Percentiles rank a stretch among this genome's conserved stretches.
These are phyloP conservation scores for Malus hybrid DNA, from an alignment of 331 rosid species.

Conservation along the genomic window DNA sequence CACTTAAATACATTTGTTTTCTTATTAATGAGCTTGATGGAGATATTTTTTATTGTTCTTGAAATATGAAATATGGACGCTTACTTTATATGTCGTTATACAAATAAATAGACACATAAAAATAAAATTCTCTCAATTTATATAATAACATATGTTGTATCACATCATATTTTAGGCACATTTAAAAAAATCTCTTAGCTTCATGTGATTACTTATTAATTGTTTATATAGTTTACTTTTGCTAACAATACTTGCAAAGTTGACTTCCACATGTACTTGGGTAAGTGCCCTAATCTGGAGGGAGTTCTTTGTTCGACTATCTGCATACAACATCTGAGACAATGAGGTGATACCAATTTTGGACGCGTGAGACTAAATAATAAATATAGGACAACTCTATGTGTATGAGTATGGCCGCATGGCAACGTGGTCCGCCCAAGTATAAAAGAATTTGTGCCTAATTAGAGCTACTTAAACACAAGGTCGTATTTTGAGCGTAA, in stretches of 20 bases:
- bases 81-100: no score
- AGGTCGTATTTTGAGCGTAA: no score
- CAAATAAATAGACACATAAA: no score
- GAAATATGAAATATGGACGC: rapidly evolving
- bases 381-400: background rate
- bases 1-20: background rate
- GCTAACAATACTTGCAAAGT: background rate
- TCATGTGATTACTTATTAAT: background rate
- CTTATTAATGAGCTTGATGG: background rate
- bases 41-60: no score
- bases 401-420: background rate
- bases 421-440: background rate
- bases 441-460: background rate
- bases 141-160: no score
- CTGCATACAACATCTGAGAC: background rate
- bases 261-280: background rate
- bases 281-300: background rate
- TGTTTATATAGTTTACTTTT: background rate
- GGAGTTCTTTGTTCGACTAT: background rate
- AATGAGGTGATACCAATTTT: background rate
- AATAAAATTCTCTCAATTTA: rapidly evolving
- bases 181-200: background rate
- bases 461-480: background rate
- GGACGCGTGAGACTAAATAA: background rate
- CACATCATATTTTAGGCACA: no score